phyloP scores from a whole-genome alignment of 2,329 filamentous ascomycete species.

The Cyanodermella asteris region DNA sequence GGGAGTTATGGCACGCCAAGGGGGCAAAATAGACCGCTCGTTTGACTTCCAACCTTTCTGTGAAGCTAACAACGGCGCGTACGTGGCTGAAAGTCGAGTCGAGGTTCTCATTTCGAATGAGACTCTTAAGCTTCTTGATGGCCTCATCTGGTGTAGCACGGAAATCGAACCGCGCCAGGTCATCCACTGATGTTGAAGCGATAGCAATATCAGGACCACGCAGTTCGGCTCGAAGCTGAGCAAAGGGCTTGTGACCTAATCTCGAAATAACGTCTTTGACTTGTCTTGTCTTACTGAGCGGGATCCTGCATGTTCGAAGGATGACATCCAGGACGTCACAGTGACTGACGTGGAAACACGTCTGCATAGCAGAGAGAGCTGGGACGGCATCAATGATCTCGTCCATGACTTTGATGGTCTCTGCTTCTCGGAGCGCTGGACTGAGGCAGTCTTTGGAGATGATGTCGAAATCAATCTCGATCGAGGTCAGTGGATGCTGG shows the following conservation, averaged over 20 bases:
- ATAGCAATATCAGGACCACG: conserved; percentile 63
- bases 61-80: conserved; percentile 53
- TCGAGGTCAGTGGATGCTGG: conserved; percentile 60
- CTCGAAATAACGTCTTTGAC: conserved; percentile 73
- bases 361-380: conserved; percentile 43
- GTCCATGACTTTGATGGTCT: conserved; percentile 82
- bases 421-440: conserved; percentile 72
- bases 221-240: conserved; percentile 61
- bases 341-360: conserved; percentile 84
- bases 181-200: conserved; percentile 73
- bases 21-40: conserved; percentile 70
- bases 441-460: conserved; percentile 66
- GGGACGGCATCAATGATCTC: conserved; percentile 72
- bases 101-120: conserved; percentile 31
- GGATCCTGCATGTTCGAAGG: conserved; percentile 76
- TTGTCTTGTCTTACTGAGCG: conserved; percentile 39
- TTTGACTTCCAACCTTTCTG: conserved; percentile 50
- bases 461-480: conserved; percentile 92
- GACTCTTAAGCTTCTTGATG: conserved; percentile 36
- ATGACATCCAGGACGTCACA: conserved; percentile 66
- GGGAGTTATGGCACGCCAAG: conserved; percentile 71
- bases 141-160: conserved; percentile 51
- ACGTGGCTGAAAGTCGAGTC: conserved; percentile 51
- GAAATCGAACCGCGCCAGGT: conserved; percentile 80
- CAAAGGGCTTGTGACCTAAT: conserved; percentile 57